Evolutionary conservation across 2,329 filamentous ascomycete genomes (phyloP).

Genomic region (Trichoderma breve): DNA sequence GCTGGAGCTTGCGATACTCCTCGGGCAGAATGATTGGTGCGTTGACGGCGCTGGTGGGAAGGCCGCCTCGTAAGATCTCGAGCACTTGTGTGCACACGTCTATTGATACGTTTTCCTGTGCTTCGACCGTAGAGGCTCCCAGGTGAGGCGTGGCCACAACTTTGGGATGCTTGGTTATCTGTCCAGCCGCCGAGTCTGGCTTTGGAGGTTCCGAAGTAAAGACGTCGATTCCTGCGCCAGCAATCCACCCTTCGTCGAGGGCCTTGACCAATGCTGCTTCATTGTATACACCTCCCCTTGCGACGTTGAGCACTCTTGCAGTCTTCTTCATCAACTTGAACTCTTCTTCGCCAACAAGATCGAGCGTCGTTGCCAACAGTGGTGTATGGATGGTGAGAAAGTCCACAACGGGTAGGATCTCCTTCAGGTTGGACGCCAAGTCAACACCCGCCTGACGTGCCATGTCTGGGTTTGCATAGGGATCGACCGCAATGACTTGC

Average conservation of each 20-base stretch:
- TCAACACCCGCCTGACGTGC: conserved; percentile 66
- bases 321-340: conserved; percentile 69
- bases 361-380: conserved; percentile 71
- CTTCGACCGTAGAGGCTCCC: conserved; percentile 76
- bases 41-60: conserved; percentile 76
- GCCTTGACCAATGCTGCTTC: conserved; percentile 70
- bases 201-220: conserved; percentile 71
- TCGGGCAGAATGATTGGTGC: conserved; percentile 78
- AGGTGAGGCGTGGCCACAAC: conserved; percentile 79
- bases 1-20: conserved; percentile 74
- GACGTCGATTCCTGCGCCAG: conserved; percentile 76
- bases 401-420: conserved; percentile 65
- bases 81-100: conserved; percentile 81
- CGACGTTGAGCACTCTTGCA: conserved; percentile 74
- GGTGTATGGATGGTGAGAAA: conserved; percentile 82
- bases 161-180: conserved; percentile 65
- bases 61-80: conserved; percentile 67
- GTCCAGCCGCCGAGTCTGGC: conserved; percentile 54
- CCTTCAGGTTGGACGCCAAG: conserved; percentile 54
- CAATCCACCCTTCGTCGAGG: conserved; percentile 67
- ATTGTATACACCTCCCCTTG: conserved; percentile 76
- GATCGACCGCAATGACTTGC: conserved; percentile 72
- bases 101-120: conserved; percentile 79
- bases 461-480: conserved; percentile 72
- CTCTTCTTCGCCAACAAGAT: conserved; percentile 67